Evolutionary conservation across 2,329 filamentous ascomycete species (phyloP).

Genomic region (Microdochium trichocladiopsis): DNA sequence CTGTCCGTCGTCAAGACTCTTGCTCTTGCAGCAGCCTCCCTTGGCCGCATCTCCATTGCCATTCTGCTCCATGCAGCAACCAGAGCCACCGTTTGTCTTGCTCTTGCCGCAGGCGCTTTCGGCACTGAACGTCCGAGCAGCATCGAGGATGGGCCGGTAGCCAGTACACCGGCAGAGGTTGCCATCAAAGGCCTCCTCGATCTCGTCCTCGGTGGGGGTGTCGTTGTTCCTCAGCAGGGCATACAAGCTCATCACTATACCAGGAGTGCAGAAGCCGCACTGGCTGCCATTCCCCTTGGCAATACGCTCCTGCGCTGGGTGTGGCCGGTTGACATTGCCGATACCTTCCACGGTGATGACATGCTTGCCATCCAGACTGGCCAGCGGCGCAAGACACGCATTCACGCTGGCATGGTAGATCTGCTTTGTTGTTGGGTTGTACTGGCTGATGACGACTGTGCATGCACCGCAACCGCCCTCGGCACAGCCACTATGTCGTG

Average conservation of each 20-base stretch:
- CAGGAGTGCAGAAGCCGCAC: slow-evolving; percentile 91
- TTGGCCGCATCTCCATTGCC: slow-evolving; percentile 27
- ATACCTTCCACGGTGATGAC: slow-evolving; percentile 97
- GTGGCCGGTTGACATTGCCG: slow-evolving; percentile 77
- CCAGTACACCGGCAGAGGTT: slow-evolving; percentile 95
- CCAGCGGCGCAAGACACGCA: slow-evolving; percentile 86
- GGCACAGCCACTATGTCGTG: slow-evolving; percentile 62
- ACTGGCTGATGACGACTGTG: slow-evolving; percentile 89
- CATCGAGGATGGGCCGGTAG: slow-evolving; percentile 88
- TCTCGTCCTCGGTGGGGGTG: slow-evolving; percentile 68
- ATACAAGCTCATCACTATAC: slow-evolving; percentile 97
- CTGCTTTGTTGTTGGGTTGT: slow-evolving; percentile 84
- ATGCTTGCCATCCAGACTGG: slow-evolving; percentile 94
- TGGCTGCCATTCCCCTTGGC: slow-evolving; percentile 89
- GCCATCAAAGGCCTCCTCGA: slow-evolving; percentile 96
- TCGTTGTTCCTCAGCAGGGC: slow-evolving; percentile 82
- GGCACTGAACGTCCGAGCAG: slow-evolving; percentile 79
- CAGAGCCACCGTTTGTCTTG: slow-evolving; percentile 39
- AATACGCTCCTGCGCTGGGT: slow-evolving; percentile 85
- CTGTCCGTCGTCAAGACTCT: slow-evolving; percentile 38
- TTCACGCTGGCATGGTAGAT: slow-evolving; percentile 97
- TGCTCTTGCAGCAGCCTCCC: slow-evolving; percentile 66
- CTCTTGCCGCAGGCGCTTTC: slow-evolving; percentile 43
- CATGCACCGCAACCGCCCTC: slow-evolving; percentile 96
- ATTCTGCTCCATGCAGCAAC: slow-evolving; percentile 65